phyloP scores from a whole-genome alignment of 768 basidiomycete genomes.

The Suillus tomentosus region DNA sequence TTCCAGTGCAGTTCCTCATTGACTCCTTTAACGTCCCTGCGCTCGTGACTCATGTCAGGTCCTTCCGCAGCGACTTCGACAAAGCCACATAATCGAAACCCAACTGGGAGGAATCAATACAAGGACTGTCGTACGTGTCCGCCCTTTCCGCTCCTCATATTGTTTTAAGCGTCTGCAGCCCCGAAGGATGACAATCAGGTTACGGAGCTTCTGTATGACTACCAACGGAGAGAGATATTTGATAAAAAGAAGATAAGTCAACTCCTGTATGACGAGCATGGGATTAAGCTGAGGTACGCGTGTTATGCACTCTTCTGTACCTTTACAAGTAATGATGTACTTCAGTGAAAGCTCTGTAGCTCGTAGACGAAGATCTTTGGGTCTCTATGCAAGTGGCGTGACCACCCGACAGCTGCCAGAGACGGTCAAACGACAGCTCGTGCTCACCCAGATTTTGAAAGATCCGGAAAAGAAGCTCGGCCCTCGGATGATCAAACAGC shows the following conservation, averaged over 20 bases:
- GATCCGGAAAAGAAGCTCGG: slow-evolving; percentile 34
- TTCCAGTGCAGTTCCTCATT: neutral
- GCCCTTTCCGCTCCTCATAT: neutral
- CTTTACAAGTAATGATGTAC: slow-evolving; percentile 11
- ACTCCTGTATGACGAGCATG: slow-evolving; percentile 30
- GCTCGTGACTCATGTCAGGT: slow-evolving; percentile 12
- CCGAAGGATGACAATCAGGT: slow-evolving; percentile 26
- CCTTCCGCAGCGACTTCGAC: neutral
- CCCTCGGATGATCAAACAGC: slow-evolving; percentile 29
- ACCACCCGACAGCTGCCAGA: slow-evolving; percentile 33
- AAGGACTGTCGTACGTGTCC: slow-evolving; percentile 31
- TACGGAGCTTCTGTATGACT: slow-evolving; percentile 21
- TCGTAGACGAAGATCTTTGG: slow-evolving; percentile 29
- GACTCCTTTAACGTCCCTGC: neutral
- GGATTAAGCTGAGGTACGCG: slow-evolving; percentile 33
- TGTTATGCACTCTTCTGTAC: neutral
- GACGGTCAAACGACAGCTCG: slow-evolving; percentile 32
- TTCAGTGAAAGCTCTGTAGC: slow-evolving; percentile 32
- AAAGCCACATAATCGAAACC: slow-evolving; percentile 22
- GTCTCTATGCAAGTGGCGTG: slow-evolving; percentile 31
- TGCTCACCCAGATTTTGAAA: slow-evolving; percentile 37
- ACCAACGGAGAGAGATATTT: slow-evolving; percentile 31
- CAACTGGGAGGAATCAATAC: slow-evolving; percentile 32
- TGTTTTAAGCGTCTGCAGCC: slow-evolving; percentile 17
- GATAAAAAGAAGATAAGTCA: slow-evolving; percentile 27